Conservation (phyloP, 768 basidiomycete species). For the Exidia glandulosa region DNA sequence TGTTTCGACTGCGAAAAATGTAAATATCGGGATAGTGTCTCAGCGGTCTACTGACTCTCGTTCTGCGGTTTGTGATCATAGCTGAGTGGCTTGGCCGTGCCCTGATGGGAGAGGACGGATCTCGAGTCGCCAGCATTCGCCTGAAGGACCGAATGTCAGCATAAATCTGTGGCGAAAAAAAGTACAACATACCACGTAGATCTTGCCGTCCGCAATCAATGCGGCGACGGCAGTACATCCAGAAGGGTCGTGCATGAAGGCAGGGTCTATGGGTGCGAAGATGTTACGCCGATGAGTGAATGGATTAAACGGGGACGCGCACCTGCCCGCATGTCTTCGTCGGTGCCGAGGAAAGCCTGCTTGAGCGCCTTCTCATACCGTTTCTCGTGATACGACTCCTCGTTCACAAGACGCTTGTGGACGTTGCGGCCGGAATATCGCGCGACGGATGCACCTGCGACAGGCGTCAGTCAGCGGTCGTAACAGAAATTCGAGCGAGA, state of each 20-base stretch:
- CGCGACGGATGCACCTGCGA: slow-evolving; percentile 69
- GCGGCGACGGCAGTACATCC: slow-evolving; percentile 94
- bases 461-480: neutral
- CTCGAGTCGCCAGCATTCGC: slow-evolving; percentile 98
- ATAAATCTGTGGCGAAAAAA: neutral
- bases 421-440: slow-evolving; percentile 78
- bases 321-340: slow-evolving; percentile 88
- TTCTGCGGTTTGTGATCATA: slow-evolving; percentile 94
- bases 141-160: slow-evolving; percentile 32
- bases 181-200: slow-evolving; percentile 56
- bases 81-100: slow-evolving; percentile 79
- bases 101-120: slow-evolving; percentile 75
- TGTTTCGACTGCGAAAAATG: slow-evolving; percentile 51
- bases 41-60: slow-evolving; percentile 40
- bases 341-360: slow-evolving; percentile 83
- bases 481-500: neutral
- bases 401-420: slow-evolving; percentile 61
- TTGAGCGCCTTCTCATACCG: slow-evolving; percentile 74
- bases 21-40: slow-evolving; percentile 2
- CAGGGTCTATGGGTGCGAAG: slow-evolving; percentile 47
- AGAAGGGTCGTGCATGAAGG: slow-evolving; percentile 82
- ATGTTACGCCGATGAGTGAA: neutral
- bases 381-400: slow-evolving; percentile 58
- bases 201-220: slow-evolving; percentile 60
- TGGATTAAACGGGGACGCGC: slow-evolving; percentile 2